A percentile compares a stretch with the other conserved stretches of the same genome.
These are phyloP conservation scores for Cyclospora cayetanensis DNA, from an alignment of 169 alveolate species.

Conservation along the genomic window DNA sequence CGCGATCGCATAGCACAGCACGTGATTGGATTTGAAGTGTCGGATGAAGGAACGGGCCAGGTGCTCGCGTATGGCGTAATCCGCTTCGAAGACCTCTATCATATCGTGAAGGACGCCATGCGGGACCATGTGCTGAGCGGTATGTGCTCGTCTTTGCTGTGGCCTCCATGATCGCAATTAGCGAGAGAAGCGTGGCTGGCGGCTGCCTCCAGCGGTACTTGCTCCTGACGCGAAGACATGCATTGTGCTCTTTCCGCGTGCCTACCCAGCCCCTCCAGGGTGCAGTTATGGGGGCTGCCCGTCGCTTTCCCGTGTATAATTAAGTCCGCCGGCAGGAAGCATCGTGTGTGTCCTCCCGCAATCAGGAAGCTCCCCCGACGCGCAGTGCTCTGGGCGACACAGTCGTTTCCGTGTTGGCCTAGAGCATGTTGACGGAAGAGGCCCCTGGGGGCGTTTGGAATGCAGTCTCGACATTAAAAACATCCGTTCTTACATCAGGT, in stretches of 20 bases:
- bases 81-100: conserved; percentile 72
- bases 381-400: not conserved
- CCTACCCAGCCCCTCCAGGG: too few relatives aligned
- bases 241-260: too few relatives aligned
- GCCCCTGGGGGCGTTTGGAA: conserved; percentile 75
- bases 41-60: conserved; percentile 67
- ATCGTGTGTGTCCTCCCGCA: too few relatives aligned
- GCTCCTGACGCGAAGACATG: too few relatives aligned
- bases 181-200: too few relatives aligned
- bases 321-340: too few relatives aligned
- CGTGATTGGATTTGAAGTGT: conserved; percentile 70
- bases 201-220: too few relatives aligned
- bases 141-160: not conserved
- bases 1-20: conserved; percentile 67
- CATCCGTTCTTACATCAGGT: conserved; percentile 52
- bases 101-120: conserved; percentile 42
- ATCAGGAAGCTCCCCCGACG: not conserved
- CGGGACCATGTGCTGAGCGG: not conserved
- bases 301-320: too few relatives aligned
- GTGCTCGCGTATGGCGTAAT: conserved; percentile 71
- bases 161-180: too few relatives aligned
- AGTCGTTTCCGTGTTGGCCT: conserved; percentile 70
- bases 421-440: conserved; percentile 73
- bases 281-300: too few relatives aligned
- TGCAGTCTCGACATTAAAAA: conserved; percentile 64